Conservation (phyloP, 805 yeast species). For the Zygotorulaspora danielsina region DNA sequence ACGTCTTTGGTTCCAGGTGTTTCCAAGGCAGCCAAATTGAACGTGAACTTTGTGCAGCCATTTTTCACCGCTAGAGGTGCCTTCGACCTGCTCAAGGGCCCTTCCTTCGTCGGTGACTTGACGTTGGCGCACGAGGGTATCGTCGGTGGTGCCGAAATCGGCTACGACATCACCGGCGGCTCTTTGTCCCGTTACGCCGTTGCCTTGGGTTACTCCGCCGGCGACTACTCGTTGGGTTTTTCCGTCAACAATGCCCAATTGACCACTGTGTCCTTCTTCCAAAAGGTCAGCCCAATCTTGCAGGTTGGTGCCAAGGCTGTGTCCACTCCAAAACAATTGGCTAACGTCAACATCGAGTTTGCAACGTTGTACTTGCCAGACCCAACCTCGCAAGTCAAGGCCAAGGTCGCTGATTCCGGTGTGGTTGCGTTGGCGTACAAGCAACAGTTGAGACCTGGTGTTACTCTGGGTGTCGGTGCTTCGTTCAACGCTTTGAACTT, state of each 20-base stretch:
- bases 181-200: slow-evolving; percentile 90
- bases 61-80: slow-evolving; percentile 91
- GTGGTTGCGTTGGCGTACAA: slow-evolving; percentile 89
- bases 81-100: slow-evolving; percentile 93
- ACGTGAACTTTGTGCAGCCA: slow-evolving; percentile 87
- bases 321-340: slow-evolving; percentile 71
- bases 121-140: slow-evolving; percentile 94
- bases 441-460: slow-evolving; percentile 93
- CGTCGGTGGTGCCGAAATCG: slow-evolving; percentile 95
- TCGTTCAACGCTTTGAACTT: slow-evolving; percentile 93
- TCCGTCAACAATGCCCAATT: slow-evolving; percentile 83
- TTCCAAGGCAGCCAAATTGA: slow-evolving; percentile 81
- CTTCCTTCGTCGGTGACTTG: slow-evolving; percentile 91
- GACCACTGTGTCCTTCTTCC: slow-evolving; percentile 94
- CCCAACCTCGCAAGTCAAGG: slow-evolving; percentile 85
- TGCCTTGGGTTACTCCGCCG: slow-evolving; percentile 88
- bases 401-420: slow-evolving; percentile 95
- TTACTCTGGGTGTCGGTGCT: slow-evolving; percentile 93
- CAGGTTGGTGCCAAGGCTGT: slow-evolving; percentile 99
- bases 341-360: slow-evolving; percentile 87
- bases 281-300: slow-evolving; percentile 82
- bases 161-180: slow-evolving; percentile 92
- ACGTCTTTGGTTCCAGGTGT: slow-evolving; percentile 84
- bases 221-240: slow-evolving; percentile 65
- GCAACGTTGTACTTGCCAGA: slow-evolving; percentile 94